A percentile compares a stretch with the other conserved stretches of the same genome.
Evolutionary conservation across 1,139 yeast genomes (phyloP).

Genomic region (Protomyces pachydermus): DNA sequence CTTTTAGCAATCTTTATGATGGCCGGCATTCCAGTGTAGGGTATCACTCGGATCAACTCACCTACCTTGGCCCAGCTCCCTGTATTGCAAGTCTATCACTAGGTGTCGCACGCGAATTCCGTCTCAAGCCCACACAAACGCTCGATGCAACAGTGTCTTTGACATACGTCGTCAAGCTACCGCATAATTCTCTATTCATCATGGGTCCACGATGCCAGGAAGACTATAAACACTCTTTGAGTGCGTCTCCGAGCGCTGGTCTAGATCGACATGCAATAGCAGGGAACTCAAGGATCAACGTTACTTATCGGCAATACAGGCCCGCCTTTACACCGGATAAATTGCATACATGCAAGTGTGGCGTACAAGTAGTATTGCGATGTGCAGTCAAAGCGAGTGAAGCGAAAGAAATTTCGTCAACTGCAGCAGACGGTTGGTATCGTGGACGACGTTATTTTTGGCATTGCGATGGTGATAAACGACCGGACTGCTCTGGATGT

Average conservation of each 20-base stretch:
- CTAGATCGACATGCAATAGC: constrained; percentile 47
- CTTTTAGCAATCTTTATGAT: constrained; percentile 55
- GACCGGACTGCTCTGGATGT: neutral
- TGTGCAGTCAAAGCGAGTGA: neutral
- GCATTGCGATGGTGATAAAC: neutral
- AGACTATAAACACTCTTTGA: constrained; percentile 56
- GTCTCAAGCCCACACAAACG: constrained; percentile 37
- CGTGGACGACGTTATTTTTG: neutral
- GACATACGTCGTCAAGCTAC: constrained; percentile 46
- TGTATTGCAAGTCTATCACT: constrained; percentile 60
- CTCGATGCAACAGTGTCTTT: constrained; percentile 33
- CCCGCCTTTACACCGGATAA: constrained; percentile 38
- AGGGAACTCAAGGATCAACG: constrained; percentile 52
- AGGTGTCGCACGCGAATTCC: constrained; percentile 63
- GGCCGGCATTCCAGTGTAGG: constrained; percentile 52
- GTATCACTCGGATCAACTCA: constrained; percentile 69
- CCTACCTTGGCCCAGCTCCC: constrained; percentile 65
- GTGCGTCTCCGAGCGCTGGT: constrained; percentile 35
- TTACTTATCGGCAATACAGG: constrained; percentile 58
- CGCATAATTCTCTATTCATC: constrained; percentile 59
- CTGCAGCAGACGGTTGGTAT: neutral
- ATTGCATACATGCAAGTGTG: constrained; percentile 52
- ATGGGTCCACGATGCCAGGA: constrained; percentile 81
- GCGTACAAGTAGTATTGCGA: constrained; percentile 29
- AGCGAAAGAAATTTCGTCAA: neutral